Conservation (phyloP, 768 basidiomycete genomes). For the Hygrocybe coccinea region DNA sequence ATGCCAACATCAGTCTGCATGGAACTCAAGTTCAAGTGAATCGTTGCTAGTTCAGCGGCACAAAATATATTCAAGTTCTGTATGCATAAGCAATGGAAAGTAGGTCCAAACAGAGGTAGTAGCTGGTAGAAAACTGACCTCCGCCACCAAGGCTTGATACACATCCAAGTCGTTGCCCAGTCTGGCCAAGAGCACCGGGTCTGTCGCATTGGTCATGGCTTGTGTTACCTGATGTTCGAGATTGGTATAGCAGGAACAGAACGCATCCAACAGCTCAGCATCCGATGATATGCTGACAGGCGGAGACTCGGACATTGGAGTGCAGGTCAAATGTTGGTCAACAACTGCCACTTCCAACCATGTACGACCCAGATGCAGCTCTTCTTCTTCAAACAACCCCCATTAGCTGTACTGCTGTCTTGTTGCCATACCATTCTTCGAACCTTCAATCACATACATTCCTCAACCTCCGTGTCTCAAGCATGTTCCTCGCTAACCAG, state of each 20-base stretch:
- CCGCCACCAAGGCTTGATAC: slow-evolving; percentile 4
- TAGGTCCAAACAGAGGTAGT: not conserved
- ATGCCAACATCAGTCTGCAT: slow-evolving; percentile 11
- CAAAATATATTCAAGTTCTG: slow-evolving; percentile 11
- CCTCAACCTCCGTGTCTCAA: not conserved
- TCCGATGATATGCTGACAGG: not conserved
- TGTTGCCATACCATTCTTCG: not conserved
- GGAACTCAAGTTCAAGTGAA: slow-evolving; percentile 6
- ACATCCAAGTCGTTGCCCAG: slow-evolving; percentile 8
- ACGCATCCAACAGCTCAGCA: not conserved
- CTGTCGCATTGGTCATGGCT: not conserved
- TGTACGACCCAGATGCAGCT: too few relatives aligned
- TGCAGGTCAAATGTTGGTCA: not conserved
- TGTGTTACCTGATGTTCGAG: not conserved
- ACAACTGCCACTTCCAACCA: too few relatives aligned
- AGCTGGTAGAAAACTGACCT: not conserved
- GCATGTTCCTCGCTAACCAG: not conserved
- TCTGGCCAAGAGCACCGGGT: slow-evolving; percentile 4
- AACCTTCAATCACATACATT: not conserved
- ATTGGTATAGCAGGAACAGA: not conserved
- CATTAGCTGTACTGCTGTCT: not conserved
- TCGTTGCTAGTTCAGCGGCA: slow-evolving; percentile 3
- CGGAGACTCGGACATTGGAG: not conserved
- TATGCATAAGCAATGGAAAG: not conserved
- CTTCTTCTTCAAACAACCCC: not conserved